A percentile compares a stretch with the other conserved stretches of the same genome.
Evolutionary conservation across 2,329 filamentous ascomycete genomes (phyloP).

Genomic region (Sporothrix humicola): DNA sequence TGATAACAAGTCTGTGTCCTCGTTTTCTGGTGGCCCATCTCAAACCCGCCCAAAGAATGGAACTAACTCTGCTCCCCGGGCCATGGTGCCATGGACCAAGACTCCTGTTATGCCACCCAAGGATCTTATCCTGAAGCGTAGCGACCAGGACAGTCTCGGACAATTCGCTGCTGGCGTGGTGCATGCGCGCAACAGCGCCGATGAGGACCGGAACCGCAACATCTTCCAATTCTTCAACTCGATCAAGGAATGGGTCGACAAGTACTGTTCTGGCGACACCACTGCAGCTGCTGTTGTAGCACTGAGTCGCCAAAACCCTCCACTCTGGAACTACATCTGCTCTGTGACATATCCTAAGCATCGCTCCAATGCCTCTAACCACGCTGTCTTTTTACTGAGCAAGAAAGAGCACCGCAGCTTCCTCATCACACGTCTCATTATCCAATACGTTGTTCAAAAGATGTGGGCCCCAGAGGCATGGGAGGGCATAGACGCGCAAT

Average conservation of each 20-base stretch:
- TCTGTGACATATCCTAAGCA: slow-evolving; percentile 42
- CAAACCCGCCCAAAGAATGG: neutral
- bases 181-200: neutral
- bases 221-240: slow-evolving; percentile 38
- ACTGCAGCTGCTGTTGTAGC: slow-evolving; percentile 20
- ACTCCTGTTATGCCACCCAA: neutral
- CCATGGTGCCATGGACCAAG: neutral
- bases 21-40: neutral
- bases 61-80: neutral
- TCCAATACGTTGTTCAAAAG: slow-evolving; percentile 47
- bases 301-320: slow-evolving; percentile 31
- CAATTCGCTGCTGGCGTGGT: slow-evolving; percentile 30
- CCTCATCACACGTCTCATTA: slow-evolving; percentile 49
- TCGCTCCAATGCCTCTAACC: slow-evolving; percentile 42
- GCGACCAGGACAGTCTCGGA: neutral
- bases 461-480: slow-evolving; percentile 47
- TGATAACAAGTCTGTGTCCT: neutral
- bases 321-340: slow-evolving; percentile 49
- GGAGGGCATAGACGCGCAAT: slow-evolving; percentile 42
- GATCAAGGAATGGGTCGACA: slow-evolving; percentile 37
- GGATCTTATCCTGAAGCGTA: slow-evolving; percentile 22
- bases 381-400: slow-evolving; percentile 45
- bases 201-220: slow-evolving; percentile 32
- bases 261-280: slow-evolving; percentile 17
- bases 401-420: slow-evolving; percentile 43